phyloP scores from a whole-genome alignment of 148 eudicot genomes.

The Rhododendron vialii region DNA sequence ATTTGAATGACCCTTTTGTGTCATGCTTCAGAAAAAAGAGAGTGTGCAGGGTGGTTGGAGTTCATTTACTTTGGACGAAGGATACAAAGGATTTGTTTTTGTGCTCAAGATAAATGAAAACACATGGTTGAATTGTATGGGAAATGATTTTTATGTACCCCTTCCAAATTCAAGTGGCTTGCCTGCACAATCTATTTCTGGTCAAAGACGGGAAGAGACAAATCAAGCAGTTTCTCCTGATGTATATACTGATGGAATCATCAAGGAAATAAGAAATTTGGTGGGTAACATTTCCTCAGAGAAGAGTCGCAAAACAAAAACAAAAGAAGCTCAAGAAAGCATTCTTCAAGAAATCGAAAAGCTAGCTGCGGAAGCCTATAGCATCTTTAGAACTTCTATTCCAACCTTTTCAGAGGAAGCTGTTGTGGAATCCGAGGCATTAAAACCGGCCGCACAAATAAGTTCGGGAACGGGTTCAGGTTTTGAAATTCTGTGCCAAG shows the following conservation, averaged over 20 bases:
- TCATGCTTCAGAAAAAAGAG: conserved; percentile 53
- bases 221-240: conserved; percentile 38
- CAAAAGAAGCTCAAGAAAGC: conserved; percentile 68
- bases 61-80: conserved; percentile 51
- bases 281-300: conserved; percentile 70
- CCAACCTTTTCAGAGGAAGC: conserved; percentile 44
- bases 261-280: conserved; percentile 64
- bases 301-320: conserved; percentile 57
- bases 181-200: conserved; percentile 12
- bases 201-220: conserved; percentile 20
- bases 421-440: conserved; percentile 40
- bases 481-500: conserved; percentile 83
- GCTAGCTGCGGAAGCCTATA: conserved; percentile 96
- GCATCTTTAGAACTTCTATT: conserved; percentile 70
- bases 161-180: conserved; percentile 33
- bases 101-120: conserved; percentile 66
- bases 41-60: conserved; percentile 53
- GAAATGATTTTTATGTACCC: conserved; percentile 70
- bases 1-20: neutral
- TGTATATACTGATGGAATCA: conserved; percentile 60
- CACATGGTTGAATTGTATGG: conserved; percentile 78
- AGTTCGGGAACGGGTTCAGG: conserved; percentile 90
- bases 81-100: conserved; percentile 56
- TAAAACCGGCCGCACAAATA: conserved; percentile 30
- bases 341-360: conserved; percentile 95